phyloP scores from a whole-genome alignment of 2,329 filamentous ascomycete species.

The Pestalotiopsis sp. region DNA sequence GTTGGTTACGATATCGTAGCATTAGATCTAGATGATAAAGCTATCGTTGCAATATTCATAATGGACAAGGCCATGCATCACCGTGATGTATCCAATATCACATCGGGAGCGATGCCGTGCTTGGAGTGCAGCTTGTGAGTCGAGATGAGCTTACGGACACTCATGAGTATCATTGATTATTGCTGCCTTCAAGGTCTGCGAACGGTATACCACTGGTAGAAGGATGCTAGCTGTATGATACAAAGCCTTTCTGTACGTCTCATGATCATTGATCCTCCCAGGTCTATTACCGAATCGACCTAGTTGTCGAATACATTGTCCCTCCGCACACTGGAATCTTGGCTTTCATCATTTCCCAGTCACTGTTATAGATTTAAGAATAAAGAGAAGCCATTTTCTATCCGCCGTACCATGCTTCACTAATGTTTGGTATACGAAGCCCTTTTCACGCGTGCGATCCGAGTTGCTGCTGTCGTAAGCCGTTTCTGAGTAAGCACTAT shows the following conservation, averaged over 20 bases:
- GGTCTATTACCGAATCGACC: background rate
- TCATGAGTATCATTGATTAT: no score
- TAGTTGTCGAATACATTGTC: background rate
- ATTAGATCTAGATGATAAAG: background rate
- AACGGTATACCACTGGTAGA: no score
- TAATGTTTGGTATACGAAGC: background rate
- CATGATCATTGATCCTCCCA: no score
- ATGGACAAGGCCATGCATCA: background rate
- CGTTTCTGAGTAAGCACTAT: no score
- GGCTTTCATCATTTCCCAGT: background rate
- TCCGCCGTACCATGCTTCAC: background rate
- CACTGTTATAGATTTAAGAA: background rate
- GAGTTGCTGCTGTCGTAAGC: no score
- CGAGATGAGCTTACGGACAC: no score
- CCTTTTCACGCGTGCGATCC: no score
- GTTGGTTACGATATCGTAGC: background rate
- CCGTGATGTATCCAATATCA: background rate
- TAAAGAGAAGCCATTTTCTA: background rate
- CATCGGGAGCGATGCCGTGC: background rate
- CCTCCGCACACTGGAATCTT: background rate
- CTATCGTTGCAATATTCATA: background rate
- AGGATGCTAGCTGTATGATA: no score
- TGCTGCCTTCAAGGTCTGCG: no score
- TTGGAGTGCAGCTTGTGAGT: no score
- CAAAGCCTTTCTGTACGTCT: no score